phyloP scores from a whole-genome alignment of 106 monocot species.

The Acorus calamus region DNA sequence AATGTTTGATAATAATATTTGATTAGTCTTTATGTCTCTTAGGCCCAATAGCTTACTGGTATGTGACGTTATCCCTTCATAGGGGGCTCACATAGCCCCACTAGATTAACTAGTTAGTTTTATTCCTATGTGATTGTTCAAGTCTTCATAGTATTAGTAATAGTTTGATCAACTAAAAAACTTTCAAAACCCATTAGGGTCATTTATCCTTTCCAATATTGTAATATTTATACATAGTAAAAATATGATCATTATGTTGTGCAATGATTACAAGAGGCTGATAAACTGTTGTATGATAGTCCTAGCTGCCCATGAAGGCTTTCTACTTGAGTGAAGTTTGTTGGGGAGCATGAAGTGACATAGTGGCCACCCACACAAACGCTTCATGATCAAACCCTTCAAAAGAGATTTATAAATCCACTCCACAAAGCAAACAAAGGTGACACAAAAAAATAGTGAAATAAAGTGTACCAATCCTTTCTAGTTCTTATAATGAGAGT shows the following conservation, averaged over 20 bases:
- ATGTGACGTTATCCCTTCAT: too few species aligned
- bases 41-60: too few species aligned
- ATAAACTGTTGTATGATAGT: conserved; percentile 3
- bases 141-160: too few species aligned
- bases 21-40: too few species aligned
- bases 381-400: conserved; percentile 15
- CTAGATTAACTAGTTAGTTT: too few species aligned
- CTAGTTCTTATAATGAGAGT: neutral
- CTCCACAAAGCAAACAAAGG: neutral
- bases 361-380: conserved; percentile 19
- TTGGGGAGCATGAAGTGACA: conserved; percentile 37
- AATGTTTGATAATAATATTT: too few species aligned
- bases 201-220: too few species aligned
- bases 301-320: conserved; percentile 21
- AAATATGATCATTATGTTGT: neutral
- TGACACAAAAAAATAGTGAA: neutral
- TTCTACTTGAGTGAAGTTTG: conserved; percentile 62
- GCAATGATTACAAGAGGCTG: conserved; percentile 4
- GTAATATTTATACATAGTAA: too few species aligned
- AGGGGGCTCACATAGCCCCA: too few species aligned
- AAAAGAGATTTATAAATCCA: conserved; percentile 17
- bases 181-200: too few species aligned
- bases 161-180: too few species aligned
- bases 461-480: conserved; percentile 4
- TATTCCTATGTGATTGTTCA: too few species aligned